Base-by-base conservation (phyloP, 108 stramenopile species). In the Cylindrotheca fusiformis region DNA sequence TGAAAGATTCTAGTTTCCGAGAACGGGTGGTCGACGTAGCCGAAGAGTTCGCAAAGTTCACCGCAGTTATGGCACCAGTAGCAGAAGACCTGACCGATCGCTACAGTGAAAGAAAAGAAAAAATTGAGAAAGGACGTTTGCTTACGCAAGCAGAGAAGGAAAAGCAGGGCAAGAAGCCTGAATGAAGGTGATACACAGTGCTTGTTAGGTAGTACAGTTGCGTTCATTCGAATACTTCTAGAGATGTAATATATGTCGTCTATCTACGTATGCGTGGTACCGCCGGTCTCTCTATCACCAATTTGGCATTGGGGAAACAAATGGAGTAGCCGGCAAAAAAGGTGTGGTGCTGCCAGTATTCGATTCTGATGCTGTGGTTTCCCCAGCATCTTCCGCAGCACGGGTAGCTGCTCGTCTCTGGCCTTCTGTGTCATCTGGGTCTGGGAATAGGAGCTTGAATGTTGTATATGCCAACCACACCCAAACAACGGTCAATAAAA, bases 21-120 rank as follows among this genome's bases (percentile, higher is more conserved):
- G 77, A 83, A 10, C 77, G 86, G 18, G 86, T 87, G 10, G 78
- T 87, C 18, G 86, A 87, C 65, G 74, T 75, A 1, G 80, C 75
- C 0, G 86, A 87, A 57, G 86, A 83, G 52, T 79, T 82, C 69
- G 71, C 71, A 44, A 87, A 87, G 51, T 87, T 87, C 51, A 87
- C 86, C 4, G 81, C 78, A 1, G 65, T 80, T 18, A 77, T 78
- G 78, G 63, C 62, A 4, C 79, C 78, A 17, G 56, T 68, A 10
- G 57, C 74, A 24, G 82, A 83, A n/a, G 57, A 68, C 18, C 66
- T 83, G 58, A 75, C 60, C 20, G 54, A 87, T 66, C 63, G 86
- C 36, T 83, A 77, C 74, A 76, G 74, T 33, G 86, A 87, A 54
- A 65, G 86, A 1, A 76, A 79, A 48, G 80, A 87, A 75, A 79